Base-by-base conservation (phyloP, 2,329 filamentous ascomycete genomes). In the Fusarium tjaetaba region DNA sequence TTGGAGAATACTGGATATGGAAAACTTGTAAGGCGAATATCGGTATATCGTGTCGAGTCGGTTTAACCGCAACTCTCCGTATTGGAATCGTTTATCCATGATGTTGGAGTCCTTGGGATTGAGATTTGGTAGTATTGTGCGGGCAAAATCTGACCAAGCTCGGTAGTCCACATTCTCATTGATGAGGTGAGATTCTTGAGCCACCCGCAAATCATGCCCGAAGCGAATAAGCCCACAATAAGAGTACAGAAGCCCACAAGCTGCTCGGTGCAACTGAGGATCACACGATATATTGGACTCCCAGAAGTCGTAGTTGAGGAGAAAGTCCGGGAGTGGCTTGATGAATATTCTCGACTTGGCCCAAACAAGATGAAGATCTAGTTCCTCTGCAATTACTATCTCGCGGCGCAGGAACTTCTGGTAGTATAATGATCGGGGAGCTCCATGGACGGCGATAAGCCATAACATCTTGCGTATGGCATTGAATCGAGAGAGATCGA, bases 221-320 rank as follows among this genome's bases (percentile, higher is more conserved):
- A 61, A 61, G 2, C 58, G 58, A 28, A 61, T 53, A 13, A 61
- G 58, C n/a, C 58, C 58, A 9, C 58, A 61, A 22, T 53, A 61
- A 4, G 58, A 61, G 45, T 61, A 61, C 7, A 61, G 38, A n/a
- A 61, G 58, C 2, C 46, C 58, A 15, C 58, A 61, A 2, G 46
- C 46, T 16, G 58, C 58, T 18, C 58, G 46, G 26, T 61, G 36
- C 11, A 61, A 34, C 5, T 26, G 14, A 36, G 46, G 58, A 7
- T 61, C 18, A 18, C 28, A 61, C 11, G 36, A 52, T 26, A 61
- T 53, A 6, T 53, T 61, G 18, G 46, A 3, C n/a, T 61, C 45
- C 58, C 58, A 61, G 38, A 61, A 61, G 2, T 53, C 58, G n/a
- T 61, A 53, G 58, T 61, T 53, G 36, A 61, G 46, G 13, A 61